Conservation (phyloP, 2,329 filamentous ascomycete species). For the Neophaeococcomyces aloes region DNA sequence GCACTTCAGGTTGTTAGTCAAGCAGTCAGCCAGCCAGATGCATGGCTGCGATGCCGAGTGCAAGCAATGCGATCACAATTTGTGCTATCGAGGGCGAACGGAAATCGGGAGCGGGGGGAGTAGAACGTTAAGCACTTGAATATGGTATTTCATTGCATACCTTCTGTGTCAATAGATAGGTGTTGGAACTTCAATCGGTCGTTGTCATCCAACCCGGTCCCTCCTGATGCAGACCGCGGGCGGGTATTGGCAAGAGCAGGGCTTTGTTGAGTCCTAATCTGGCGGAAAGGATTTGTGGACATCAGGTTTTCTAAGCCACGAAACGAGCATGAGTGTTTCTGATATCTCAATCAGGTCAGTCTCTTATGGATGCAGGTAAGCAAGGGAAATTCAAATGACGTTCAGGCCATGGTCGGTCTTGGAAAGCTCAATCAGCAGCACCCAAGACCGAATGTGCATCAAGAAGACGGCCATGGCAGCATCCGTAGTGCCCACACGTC, state of each 20-base stretch:
- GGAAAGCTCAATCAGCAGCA: too few relatives aligned
- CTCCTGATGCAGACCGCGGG: constrained; percentile 19
- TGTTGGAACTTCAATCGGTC: constrained; percentile 13
- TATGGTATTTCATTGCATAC: constrained; percentile 7
- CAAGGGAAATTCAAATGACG: too few relatives aligned
- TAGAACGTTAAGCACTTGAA: too few relatives aligned
- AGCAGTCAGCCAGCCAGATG: not conserved
- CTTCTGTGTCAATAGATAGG: constrained; percentile 19
- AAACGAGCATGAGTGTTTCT: constrained; percentile 5
- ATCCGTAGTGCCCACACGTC: too few relatives aligned
- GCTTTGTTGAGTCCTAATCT: constrained; percentile 27
- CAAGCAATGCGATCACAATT: too few relatives aligned
- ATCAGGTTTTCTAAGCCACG: constrained; percentile 21
- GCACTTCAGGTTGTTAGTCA: not conserved
- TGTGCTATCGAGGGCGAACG: too few relatives aligned
- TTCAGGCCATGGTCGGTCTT: too few relatives aligned
- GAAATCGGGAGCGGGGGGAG: too few relatives aligned
- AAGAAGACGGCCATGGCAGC: too few relatives aligned
- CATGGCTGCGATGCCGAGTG: too few relatives aligned
- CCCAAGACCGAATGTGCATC: too few relatives aligned
- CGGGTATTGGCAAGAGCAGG: constrained; percentile 22
- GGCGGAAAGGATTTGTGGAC: constrained; percentile 40
- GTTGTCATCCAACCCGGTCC: constrained; percentile 14
- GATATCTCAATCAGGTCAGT: not conserved
- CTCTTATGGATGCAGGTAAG: not conserved